Base-by-base conservation (phyloP, 2,329 filamentous ascomycete genomes). In the Ceratocystis albifundus region DNA sequence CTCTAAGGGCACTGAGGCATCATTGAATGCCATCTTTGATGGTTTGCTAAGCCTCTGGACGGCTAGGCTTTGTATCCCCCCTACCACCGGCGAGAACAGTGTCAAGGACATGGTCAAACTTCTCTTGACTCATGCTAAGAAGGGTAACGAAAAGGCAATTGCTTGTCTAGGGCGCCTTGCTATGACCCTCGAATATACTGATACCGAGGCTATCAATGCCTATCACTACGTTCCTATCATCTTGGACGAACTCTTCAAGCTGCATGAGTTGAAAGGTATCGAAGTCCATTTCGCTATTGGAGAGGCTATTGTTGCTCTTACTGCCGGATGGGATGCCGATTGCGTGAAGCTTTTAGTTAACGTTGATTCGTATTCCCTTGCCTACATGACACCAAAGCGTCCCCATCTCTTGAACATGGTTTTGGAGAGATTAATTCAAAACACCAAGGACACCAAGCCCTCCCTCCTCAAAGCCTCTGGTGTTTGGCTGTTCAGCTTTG, bases 251-350 rank as follows among this genome's bases (percentile, higher is more conserved):
- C 77, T 97, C 0, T 89, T 92, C 73, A 81, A 81, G 8, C 79
- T 97, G 2, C 88, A 95, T 71, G 91, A 96, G 72, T 84, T 94
- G 55, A 89, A 89, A 70, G 88, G 91, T 70, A 84, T 89, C 0
- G 93, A 97, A 74, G 82, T 92, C 1, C 93, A 96, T 69, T 96
- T 99, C 73, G 84, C 90, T 0, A 85, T 96, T 32, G 94, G 94
- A 15, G 92, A 96, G 73, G 90, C 94, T 12, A 82, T 97, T 65
- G 88, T 88, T 61, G 88, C 88, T 61, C 83, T 88, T 5, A 82
- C 89, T 46, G 84, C 82, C 46, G 87, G 92, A 48, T 97, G 93
- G 92, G 82, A 88, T 44, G 95, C 93, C 0, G 86, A 88, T 69
- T 87, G 88, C 25, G 80, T 96, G 17, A 83, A 86, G 66, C 81